Base-by-base conservation (phyloP, 1,139 yeast genomes). In the Pichia sp. region DNA sequence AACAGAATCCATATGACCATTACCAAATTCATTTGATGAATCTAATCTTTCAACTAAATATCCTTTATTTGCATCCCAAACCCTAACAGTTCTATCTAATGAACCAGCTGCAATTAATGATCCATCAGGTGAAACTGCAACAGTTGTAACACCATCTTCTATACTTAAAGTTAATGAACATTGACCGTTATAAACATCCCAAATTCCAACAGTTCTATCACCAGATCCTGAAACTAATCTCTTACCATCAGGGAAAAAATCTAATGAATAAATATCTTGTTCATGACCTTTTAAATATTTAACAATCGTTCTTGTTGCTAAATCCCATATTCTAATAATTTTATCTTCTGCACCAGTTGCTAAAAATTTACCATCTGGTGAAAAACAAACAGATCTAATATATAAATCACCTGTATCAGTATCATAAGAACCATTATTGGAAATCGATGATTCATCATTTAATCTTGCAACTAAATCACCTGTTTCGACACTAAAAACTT, bases 311-410 rank as follows among this genome's bases (percentile, higher is more conserved):
- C 90, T 80, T 35, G 94, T 80, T 43, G 85, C 77, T 63, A 92
- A 79, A 65, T 92, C 97, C 98, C 98, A 92, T 61, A 92, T 90
- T 66, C 98, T 79, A 58, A 92, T 92, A 62, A 87, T 81, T 67
- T 87, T 89, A 68, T 92, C 98, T 69, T 92, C 98, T 36, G 97
- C 97, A 61, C 98, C 98, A 20, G 97, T 92, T 30, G 97, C 97
- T 60, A 92, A 76, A 58, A 78, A 85, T 66, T 87, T 87, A 45
- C 97, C 97, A 68, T 90, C 97, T 39, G 97, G 97, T 3, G 96
- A 86, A 69, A 92, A 90, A 64, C 97, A 90, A 43, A 92, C 97
- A 1, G 96, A 86, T 61, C 97, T 80, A 57, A 90, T 89, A 68
- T 92, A 92, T 60, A 92, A 73, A 65, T 92, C 97, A 38, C 95